phyloP scores from a whole-genome alignment of 352 stramenopile genomes.

The Thalassiosira exigua region DNA sequence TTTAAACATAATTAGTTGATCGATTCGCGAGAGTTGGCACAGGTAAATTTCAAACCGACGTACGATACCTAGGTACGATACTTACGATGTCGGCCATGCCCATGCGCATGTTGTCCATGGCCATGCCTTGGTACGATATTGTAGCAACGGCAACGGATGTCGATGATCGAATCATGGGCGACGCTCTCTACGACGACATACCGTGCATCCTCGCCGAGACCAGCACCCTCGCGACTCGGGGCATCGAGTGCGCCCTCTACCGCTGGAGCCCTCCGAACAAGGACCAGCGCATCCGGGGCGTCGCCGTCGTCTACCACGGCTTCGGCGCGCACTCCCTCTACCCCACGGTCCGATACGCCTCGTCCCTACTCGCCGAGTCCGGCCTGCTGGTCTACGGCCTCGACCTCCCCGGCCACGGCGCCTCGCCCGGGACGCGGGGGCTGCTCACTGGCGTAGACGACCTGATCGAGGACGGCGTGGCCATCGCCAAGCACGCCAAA shows the following conservation, averaged over 20 bases:
- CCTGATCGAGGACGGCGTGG: constrained; percentile 67
- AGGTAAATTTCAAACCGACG: no score
- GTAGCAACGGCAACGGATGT: neutral
- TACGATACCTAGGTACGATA: no score
- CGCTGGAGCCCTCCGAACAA: constrained; percentile 39
- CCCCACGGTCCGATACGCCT: constrained; percentile 77
- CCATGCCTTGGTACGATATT: no score
- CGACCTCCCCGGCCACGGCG: constrained; percentile 77
- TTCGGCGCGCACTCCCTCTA: constrained; percentile 78
- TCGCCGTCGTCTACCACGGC: constrained; percentile 60
- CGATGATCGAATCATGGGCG: neutral
- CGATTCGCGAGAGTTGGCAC: no score
- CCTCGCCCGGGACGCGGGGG: constrained; percentile 65
- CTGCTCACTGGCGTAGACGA: constrained; percentile 63
- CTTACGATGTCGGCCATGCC: no score
- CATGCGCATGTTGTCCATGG: no score
- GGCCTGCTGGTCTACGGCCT: constrained; percentile 65
- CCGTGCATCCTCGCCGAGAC: constrained; percentile 30
- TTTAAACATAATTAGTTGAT: no score
- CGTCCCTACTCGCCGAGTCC: constrained; percentile 64
- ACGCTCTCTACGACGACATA: constrained; percentile 7
- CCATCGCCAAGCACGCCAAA: constrained; percentile 58
- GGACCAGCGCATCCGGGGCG: constrained; percentile 19
- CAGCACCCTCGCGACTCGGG: constrained; percentile 29
- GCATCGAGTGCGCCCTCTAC: constrained; percentile 49